Percentiles rank a stretch among this genome's conserved stretches.
phyloP scores from a whole-genome alignment of 106 monocot genomes.

The Platanthera guangdongensis region DNA sequence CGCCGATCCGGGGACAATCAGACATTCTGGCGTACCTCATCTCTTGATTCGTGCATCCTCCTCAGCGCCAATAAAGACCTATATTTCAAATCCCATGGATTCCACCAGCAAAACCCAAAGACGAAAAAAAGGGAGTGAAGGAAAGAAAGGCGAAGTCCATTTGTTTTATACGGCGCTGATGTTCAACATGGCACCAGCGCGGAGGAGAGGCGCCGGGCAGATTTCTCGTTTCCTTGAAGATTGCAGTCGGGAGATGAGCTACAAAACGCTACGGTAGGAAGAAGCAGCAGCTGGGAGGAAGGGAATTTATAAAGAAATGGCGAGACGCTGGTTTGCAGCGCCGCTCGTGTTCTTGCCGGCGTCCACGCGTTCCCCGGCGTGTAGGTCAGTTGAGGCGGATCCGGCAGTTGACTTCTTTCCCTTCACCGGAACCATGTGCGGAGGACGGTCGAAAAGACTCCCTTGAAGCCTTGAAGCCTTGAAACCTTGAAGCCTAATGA shows the following conservation, averaged over 20 bases:
- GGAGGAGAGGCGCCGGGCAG: neutral
- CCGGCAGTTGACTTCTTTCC: no score
- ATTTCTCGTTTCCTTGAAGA: neutral
- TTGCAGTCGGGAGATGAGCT: neutral
- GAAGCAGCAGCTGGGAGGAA: neutral
- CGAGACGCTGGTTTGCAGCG: neutral
- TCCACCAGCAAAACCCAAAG: no score
- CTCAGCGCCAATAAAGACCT: neutral
- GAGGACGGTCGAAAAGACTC: no score
- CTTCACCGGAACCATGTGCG: no score
- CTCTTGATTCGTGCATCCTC: neutral
- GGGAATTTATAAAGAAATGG: neutral
- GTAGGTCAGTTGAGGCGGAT: no score
- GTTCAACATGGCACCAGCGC: neutral
- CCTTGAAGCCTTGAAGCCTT: no score
- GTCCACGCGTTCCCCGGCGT: neutral
- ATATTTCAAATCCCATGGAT: neutral
- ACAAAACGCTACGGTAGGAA: neutral
- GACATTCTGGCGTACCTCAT: conserved; percentile 11
- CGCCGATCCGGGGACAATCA: neutral
- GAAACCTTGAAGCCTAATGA: no score
- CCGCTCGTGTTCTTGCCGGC: neutral
- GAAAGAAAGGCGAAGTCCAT: neutral
- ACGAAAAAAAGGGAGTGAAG: neutral
- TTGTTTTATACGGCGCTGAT: neutral